Evolutionary conservation across 2,329 filamentous ascomycete species (phyloP).

Genomic region (Pyrenochaeta sp.): DNA sequence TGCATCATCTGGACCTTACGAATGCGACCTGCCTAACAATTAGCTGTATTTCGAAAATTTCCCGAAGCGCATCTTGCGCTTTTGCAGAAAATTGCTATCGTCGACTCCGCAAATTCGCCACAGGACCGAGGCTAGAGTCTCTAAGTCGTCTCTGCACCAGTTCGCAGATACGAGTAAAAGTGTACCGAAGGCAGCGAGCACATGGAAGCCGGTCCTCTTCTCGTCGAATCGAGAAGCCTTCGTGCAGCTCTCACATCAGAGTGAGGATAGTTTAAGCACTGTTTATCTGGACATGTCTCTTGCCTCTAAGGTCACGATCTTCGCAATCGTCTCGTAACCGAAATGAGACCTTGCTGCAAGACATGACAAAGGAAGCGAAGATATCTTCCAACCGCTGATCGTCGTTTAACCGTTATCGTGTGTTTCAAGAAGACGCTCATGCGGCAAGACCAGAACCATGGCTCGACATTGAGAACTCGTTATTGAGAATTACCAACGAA

Average conservation of each 20-base stretch:
- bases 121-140: background rate
- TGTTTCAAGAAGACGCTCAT: background rate
- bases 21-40: constrained; percentile 11
- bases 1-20: constrained; percentile 17
- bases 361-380: constrained; percentile 21
- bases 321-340: constrained; percentile 29
- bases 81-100: constrained; percentile 12
- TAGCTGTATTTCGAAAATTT: constrained; percentile 25
- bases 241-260: constrained; percentile 8
- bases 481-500: background rate
- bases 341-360: constrained; percentile 26
- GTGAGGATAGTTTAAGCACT: constrained; percentile 4
- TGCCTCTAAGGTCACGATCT: constrained; percentile 27
- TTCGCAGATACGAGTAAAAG: background rate
- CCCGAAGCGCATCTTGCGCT: constrained; percentile 30
- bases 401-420: constrained; percentile 7
- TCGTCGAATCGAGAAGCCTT: constrained; percentile 4
- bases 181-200: background rate
- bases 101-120: constrained; percentile 5
- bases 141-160: background rate
- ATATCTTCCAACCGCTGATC: constrained; percentile 8
- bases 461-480: constrained; percentile 1
- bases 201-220: background rate
- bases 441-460: constrained; percentile 1
- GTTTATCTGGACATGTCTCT: constrained; percentile 6